Percentiles rank a stretch among this genome's conserved stretches.
Conservation (phyloP, 2,329 filamentous ascomycete genomes). For the Capronia epimyces region DNA sequence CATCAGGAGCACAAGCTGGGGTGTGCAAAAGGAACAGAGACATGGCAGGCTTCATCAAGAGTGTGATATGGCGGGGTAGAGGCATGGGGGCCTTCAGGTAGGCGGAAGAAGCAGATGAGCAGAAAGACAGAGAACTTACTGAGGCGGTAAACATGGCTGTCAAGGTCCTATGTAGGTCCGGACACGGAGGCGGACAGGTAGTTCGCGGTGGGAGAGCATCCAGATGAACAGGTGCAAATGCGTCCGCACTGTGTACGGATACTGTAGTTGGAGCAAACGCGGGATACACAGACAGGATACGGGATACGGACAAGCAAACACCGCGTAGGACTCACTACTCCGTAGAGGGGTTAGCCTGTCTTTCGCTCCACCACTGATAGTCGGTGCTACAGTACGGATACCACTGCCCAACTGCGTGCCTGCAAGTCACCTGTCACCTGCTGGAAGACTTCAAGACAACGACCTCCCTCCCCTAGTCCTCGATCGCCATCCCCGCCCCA, state of each 20-base stretch:
- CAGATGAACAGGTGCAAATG: slow-evolving; percentile 9
- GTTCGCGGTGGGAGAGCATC: slow-evolving; percentile 15
- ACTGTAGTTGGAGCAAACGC: slow-evolving; percentile 9
- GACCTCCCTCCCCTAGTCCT: too few relatives aligned
- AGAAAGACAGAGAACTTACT: slow-evolving; percentile 21
- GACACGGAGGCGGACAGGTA: slow-evolving; percentile 12
- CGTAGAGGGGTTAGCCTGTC: not conserved
- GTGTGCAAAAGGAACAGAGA: slow-evolving; percentile 25
- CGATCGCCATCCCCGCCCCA: too few relatives aligned
- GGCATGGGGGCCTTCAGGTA: slow-evolving; percentile 5
- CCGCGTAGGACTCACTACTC: too few relatives aligned
- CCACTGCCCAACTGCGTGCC: not conserved
- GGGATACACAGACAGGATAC: not conserved
- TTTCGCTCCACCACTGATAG: not conserved
- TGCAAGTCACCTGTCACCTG: not conserved
- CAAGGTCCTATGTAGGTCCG: slow-evolving; percentile 18
- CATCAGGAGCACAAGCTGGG: slow-evolving; percentile 26
- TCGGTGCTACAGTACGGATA: not conserved
- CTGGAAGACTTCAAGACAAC: not conserved
- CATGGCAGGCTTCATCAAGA: slow-evolving; percentile 20
- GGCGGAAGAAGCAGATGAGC: slow-evolving; percentile 6
- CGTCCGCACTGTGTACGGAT: too few relatives aligned
- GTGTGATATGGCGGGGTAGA: slow-evolving; percentile 18
- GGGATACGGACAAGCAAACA: not conserved
- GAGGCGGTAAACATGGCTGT: slow-evolving; percentile 27